A percentile compares a stretch with the other conserved stretches of the same genome.
phyloP scores from a whole-genome alignment of 768 basidiomycete species.

The Agaricus subrufescens region DNA sequence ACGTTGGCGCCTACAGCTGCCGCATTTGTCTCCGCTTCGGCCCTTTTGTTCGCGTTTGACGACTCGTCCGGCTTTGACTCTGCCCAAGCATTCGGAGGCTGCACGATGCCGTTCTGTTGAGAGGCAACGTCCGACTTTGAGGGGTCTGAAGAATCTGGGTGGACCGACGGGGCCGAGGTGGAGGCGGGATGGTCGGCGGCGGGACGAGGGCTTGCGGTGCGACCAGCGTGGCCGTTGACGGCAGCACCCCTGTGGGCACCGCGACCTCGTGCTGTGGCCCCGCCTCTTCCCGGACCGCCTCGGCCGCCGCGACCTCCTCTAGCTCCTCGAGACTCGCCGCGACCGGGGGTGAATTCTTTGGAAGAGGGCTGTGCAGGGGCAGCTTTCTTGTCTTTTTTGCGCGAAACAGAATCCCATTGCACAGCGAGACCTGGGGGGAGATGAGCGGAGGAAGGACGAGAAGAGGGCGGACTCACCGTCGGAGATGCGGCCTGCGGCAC shows the following conservation, averaged over 20 bases:
- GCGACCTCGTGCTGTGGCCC: constrained; percentile 43
- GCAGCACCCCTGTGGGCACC: constrained; percentile 38
- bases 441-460: constrained; percentile 15
- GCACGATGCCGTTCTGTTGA: constrained; percentile 25
- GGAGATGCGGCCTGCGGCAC: constrained; percentile 68
- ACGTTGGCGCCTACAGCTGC: constrained; percentile 14
- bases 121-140: constrained; percentile 15
- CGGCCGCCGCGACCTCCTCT: constrained; percentile 55
- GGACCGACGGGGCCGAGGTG: constrained; percentile 18
- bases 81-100: constrained; percentile 24
- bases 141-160: constrained; percentile 15
- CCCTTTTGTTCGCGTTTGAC: constrained; percentile 17
- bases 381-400: constrained; percentile 85
- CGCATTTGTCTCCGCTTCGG: constrained; percentile 20
- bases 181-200: constrained; percentile 18
- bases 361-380: constrained; percentile 35
- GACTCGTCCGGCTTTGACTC: constrained; percentile 27
- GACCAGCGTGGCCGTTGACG: constrained; percentile 35
- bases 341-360: constrained; percentile 46
- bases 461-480: constrained; percentile 49
- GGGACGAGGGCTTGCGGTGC: constrained; percentile 28
- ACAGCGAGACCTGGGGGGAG: constrained; percentile 55
- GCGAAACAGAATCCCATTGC: constrained; percentile 80
- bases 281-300: constrained; percentile 58
- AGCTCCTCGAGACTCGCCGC: constrained; percentile 57